Evolutionary conservation across 441 rosid species (phyloP).

Genomic region (Arabidopsis lyrata): DNA sequence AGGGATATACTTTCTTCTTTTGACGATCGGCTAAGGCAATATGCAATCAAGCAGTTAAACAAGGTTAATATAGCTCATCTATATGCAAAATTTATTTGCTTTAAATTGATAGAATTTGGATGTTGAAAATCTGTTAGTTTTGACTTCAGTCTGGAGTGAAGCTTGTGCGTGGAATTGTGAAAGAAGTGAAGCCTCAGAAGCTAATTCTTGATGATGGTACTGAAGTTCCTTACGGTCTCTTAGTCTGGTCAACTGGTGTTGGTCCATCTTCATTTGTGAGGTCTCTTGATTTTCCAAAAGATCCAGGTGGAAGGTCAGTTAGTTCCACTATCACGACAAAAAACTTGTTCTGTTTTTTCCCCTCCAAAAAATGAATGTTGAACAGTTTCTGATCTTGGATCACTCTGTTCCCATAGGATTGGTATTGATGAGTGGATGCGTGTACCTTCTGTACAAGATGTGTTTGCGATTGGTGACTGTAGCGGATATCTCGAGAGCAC

Average conservation of each 20-base stretch:
- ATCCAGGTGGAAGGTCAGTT: constrained; percentile 87
- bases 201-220: constrained; percentile 82
- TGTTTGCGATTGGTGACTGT: constrained; percentile 91
- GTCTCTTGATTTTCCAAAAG: constrained; percentile 76
- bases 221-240: constrained; percentile 81
- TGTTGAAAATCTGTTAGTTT: constrained; percentile 21
- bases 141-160: constrained; percentile 70
- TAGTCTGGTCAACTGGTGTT: constrained; percentile 97
- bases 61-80: constrained; percentile 53
- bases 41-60: constrained; percentile 80
- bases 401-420: constrained; percentile 54
- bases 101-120: background rate
- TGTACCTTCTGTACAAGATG: constrained; percentile 81
- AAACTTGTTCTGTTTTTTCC: constrained; percentile 1
- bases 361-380: background rate
- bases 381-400: constrained; percentile 8
- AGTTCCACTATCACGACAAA: background rate
- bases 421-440: constrained; percentile 86
- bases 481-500: constrained; percentile 88
- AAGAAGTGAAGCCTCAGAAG: constrained; percentile 79
- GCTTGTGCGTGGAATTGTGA: constrained; percentile 81
- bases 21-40: constrained; percentile 75
- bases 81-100: background rate
- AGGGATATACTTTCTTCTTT: constrained; percentile 90
- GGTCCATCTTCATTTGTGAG: constrained; percentile 87